phyloP scores from a whole-genome alignment of 495 filamentous ascomycete genomes.

The Penicillium cosmopolitanum region DNA sequence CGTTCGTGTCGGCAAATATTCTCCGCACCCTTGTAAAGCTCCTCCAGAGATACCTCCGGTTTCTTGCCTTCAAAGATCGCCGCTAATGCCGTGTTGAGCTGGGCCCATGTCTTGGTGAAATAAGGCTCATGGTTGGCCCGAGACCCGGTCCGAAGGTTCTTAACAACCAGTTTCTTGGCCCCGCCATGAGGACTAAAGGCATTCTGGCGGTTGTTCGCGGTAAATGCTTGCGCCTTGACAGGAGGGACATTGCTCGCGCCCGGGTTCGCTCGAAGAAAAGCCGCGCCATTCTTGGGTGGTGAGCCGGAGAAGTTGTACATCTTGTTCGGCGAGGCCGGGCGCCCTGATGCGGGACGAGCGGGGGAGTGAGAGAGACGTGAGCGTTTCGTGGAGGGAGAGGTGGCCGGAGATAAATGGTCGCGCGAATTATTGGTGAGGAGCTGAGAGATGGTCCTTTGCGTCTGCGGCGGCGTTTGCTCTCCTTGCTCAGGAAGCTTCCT shows the following conservation, averaged over 20 bases:
- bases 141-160: conserved; percentile 72
- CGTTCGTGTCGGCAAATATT: conserved; percentile 80
- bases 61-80: conserved; percentile 69
- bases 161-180: conserved; percentile 82
- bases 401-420: conserved; percentile 20
- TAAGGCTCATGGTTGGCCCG: conserved; percentile 67
- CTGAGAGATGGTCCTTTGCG: conserved; percentile 55
- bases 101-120: conserved; percentile 69
- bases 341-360: conserved; percentile 21
- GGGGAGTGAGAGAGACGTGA: conserved; percentile 42
- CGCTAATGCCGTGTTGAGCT: conserved; percentile 71
- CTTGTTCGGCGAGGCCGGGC: conserved; percentile 34
- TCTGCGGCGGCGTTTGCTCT: conserved; percentile 40
- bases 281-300: conserved; percentile 34
- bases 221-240: conserved; percentile 32
- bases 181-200: conserved; percentile 55
- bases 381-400: conserved; percentile 45
- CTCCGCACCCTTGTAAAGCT: conserved; percentile 87
- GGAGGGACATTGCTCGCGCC: conserved; percentile 20
- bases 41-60: conserved; percentile 72
- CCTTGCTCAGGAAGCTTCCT: conserved; percentile 50
- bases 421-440: conserved; percentile 41
- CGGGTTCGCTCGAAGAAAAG: conserved; percentile 31
- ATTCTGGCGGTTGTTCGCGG: conserved; percentile 33
- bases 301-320: conserved; percentile 55